Conservation (phyloP, 371 early-diverging fungal species). For the Lichtheimia ramosa region DNA sequence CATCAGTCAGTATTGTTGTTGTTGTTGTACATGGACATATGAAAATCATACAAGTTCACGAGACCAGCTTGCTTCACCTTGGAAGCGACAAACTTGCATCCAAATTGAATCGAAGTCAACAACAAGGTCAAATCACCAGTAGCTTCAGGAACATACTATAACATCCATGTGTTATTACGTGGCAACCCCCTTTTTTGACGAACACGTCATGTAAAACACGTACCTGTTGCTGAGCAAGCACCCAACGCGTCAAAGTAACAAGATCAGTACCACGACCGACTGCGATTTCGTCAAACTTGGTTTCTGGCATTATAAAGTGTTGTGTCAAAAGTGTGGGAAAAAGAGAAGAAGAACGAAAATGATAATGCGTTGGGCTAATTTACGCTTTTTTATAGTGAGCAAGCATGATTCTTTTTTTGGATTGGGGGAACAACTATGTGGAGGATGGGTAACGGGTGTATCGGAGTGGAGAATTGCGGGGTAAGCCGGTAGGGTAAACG, state of each 20-base stretch:
- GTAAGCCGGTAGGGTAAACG: background rate
- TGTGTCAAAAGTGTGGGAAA: conserved; percentile 4
- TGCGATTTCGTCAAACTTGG: conserved; percentile 44
- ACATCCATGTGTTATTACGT: background rate
- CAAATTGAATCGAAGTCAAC: conserved; percentile 88
- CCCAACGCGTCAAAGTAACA: conserved; percentile 91
- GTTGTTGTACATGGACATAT: background rate
- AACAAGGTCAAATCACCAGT: conserved; percentile 94
- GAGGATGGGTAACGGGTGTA: background rate
- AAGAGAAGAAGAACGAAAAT: conserved; percentile 7
- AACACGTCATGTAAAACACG: background rate
- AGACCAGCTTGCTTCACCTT: conserved; percentile 96
- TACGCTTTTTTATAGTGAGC: too few relatives aligned
- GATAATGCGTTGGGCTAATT: background rate
- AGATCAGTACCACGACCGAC: conserved; percentile 77
- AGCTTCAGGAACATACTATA: conserved; percentile 72
- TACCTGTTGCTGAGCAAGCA: conserved; percentile 87
- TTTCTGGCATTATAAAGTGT: conserved; percentile 4
- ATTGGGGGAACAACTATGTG: too few relatives aligned
- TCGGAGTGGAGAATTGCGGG: conserved; percentile 3
- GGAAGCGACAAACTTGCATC: conserved; percentile 96
- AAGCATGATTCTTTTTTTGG: too few relatives aligned
- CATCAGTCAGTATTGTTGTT: background rate
- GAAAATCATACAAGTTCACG: conserved; percentile 80
- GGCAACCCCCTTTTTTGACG: background rate